Base-by-base conservation (phyloP, 371 early-diverging fungal species). In the Apophysomyces trapeziformis region DNA sequence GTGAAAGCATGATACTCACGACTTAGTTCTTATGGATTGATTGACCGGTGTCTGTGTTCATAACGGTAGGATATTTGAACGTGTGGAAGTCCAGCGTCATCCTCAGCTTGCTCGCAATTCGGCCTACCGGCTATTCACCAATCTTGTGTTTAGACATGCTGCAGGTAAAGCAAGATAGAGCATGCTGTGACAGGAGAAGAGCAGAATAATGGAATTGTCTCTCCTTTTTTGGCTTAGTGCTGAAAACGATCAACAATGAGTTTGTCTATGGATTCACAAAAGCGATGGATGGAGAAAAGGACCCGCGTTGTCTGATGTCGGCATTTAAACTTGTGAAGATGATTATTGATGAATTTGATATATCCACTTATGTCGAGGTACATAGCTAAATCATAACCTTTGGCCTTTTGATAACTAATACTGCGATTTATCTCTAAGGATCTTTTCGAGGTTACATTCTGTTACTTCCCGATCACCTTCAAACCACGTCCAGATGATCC, bases 401-500 rank as follows among this genome's bases (percentile, higher is more conserved):
- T 26, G 32, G 32, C 2, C 32, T 26, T 26, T 26, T 26, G 32
- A 13, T 43, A 41, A 46, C 36, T 46, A 14, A 26, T 26, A 26
- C 32, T 3, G 32, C 32, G 2, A 26, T 26, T 26, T 26, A 26
- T 26, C 32, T 2, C 32, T 1, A 68, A 89, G 88, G 95, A 95
- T 69, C 68, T 98, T 50, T 99, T 98, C 72, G 97, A 99, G 66
- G 91, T 95, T 16, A 88, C 94, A 32, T 98, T 95, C 66, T 97
- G 97, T 82, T 99, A 99, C 82, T 99, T 99, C 71, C 99, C 99
- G 0, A 98, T 99, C 72, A 98, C 99, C 2, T 99, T 97, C 76
- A 91, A 92, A 73, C 93, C 96, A 7, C 94, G 96, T 0, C 95
- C 95, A 39, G 93, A 93, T 68, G 99, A 97, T 80, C 92, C 95